Percentiles rank a stretch among this genome's conserved stretches.
Evolutionary conservation across 1,139 yeast genomes (phyloP).

Genomic region (Blastobotrys capitulatus): DNA sequence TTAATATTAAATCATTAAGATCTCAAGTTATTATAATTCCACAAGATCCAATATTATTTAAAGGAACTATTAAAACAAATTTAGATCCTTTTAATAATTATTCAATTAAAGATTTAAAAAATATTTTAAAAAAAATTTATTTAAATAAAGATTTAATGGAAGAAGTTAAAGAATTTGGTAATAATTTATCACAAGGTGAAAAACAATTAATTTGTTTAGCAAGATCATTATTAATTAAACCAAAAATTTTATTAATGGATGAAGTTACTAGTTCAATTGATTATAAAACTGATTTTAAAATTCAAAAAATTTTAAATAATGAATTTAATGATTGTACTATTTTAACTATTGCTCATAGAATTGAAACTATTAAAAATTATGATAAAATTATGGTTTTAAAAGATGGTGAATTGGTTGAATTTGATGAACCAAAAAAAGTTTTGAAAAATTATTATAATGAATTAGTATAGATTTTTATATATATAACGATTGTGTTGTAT

Average conservation of each 20-base stretch:
- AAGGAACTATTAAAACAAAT: slow-evolving; percentile 57
- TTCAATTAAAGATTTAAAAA: slow-evolving; percentile 44
- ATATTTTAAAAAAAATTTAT: slow-evolving; percentile 21
- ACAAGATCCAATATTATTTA: slow-evolving; percentile 32
- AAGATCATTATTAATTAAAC: slow-evolving; percentile 56
- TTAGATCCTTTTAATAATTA: slow-evolving; percentile 55
- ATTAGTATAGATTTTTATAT: too few species aligned
- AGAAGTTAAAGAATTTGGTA: slow-evolving; percentile 59
- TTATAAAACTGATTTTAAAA: slow-evolving; percentile 65
- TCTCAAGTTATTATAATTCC: slow-evolving; percentile 61
- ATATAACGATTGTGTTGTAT: too few species aligned
- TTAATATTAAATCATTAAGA: slow-evolving; percentile 48
- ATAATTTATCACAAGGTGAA: slow-evolving; percentile 70
- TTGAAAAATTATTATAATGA: background rate
- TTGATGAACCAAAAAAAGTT: slow-evolving; percentile 47
- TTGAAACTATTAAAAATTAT: slow-evolving; percentile 60
- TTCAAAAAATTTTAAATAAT: slow-evolving; percentile 55
- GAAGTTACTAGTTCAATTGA: slow-evolving; percentile 87
- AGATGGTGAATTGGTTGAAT: slow-evolving; percentile 60
- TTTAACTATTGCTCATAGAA: slow-evolving; percentile 73
- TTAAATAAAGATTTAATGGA: slow-evolving; percentile 21
- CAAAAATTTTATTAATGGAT: slow-evolving; percentile 61
- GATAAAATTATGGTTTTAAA: slow-evolving; percentile 60
- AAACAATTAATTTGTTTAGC: slow-evolving; percentile 70
- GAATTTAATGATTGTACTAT: slow-evolving; percentile 66